Percentiles rank a stretch among this genome's conserved stretches.
Evolutionary conservation across 176 grass and related monocot genomes (phyloP).

Genomic region (Miscanthus lutarioriparius): DNA sequence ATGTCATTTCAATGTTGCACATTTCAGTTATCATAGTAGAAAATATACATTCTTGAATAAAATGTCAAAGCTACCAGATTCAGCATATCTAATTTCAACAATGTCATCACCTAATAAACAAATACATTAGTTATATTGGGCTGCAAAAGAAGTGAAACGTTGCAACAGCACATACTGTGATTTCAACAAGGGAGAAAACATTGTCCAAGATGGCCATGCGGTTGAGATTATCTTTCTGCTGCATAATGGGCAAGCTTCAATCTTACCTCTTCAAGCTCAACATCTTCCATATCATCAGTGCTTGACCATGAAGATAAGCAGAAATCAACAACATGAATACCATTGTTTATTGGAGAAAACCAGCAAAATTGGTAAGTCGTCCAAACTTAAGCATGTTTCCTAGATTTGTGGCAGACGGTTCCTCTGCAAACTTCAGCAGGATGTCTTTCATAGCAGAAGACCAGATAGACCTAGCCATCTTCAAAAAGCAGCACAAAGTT

Average conservation of each 20-base stretch:
- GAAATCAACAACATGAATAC: conserved; percentile 54
- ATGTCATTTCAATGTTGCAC: neutral
- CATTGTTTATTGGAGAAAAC: conserved; percentile 28
- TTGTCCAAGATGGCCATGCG: conserved; percentile 24
- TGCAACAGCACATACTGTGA: conserved; percentile 24
- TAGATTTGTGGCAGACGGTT: conserved; percentile 63
- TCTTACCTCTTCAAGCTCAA: conserved; percentile 67
- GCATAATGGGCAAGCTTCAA: conserved; percentile 45
- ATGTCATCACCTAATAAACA: conserved; percentile 13
- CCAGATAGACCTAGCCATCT: conserved; percentile 76
- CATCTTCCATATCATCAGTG: conserved; percentile 56
- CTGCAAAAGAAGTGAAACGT: conserved; percentile 2
- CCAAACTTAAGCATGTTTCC: conserved; percentile 72
- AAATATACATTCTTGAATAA: neutral
- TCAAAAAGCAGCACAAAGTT: conserved; percentile 70
- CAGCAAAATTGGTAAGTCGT: conserved; percentile 32
- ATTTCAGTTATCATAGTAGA: neutral
- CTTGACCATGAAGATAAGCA: conserved; percentile 78
- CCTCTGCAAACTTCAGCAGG: conserved; percentile 62
- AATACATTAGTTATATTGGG: conserved; percentile 14
- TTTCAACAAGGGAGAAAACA: conserved; percentile 27
- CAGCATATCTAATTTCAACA: conserved; percentile 27
- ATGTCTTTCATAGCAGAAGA: conserved; percentile 76
- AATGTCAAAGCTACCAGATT: neutral
- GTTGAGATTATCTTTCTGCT: conserved; percentile 37